phyloP scores from a whole-genome alignment of 352 stramenopile genomes.

The Pythium pectinolyticum region DNA sequence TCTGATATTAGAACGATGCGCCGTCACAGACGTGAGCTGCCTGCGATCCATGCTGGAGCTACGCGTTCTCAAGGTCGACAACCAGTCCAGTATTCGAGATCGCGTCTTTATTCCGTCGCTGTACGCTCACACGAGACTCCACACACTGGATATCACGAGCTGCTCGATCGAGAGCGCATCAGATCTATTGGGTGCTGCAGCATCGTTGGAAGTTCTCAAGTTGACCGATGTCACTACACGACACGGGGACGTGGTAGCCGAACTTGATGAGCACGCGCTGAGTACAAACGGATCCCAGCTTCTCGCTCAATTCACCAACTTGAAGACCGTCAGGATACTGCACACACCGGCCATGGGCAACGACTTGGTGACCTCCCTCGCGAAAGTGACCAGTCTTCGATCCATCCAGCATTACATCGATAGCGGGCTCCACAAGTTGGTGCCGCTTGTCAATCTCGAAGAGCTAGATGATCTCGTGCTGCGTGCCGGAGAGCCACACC shows the following conservation, averaged over 20 bases:
- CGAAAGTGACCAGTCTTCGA: background rate
- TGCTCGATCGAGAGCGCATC: no score
- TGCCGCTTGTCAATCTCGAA: background rate
- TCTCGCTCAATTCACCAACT: background rate
- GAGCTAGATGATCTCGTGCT: no score
- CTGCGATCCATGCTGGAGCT: background rate
- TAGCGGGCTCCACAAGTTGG: background rate
- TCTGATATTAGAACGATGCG: background rate
- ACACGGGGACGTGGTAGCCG: no score
- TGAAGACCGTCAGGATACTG: background rate
- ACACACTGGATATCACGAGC: background rate
- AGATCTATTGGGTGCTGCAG: no score
- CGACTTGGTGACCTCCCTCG: background rate
- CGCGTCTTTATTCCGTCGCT: background rate
- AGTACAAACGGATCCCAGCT: no score
- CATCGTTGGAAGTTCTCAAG: no score
- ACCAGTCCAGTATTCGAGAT: background rate
- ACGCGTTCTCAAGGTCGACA: background rate
- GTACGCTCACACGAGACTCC: background rate
- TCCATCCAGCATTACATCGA: background rate
- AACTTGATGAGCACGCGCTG: no score
- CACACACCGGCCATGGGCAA: background rate
- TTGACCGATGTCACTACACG: no score
- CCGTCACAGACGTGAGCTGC: background rate
- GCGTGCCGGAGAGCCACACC: no score